These are phyloP conservation scores for Bimuria novae-zelandiae DNA, from an alignment of 2,329 filamentous ascomycete species.

Conservation along the genomic window DNA sequence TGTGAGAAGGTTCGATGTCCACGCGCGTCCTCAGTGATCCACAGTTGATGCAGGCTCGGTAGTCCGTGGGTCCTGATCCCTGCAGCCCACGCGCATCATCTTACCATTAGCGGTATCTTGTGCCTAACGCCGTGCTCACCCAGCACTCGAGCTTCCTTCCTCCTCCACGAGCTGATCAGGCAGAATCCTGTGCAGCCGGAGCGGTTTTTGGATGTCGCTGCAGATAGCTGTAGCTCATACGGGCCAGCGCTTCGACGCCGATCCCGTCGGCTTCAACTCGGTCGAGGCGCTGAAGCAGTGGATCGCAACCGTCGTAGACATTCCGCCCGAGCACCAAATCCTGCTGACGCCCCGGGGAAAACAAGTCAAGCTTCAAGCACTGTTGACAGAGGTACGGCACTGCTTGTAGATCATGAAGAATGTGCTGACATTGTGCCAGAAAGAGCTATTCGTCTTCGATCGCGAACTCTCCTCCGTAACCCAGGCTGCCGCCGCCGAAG, in stretches of 20 bases:
- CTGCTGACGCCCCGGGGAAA: constrained; percentile 83
- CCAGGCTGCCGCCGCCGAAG: constrained; percentile 57
- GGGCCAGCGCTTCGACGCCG: constrained; percentile 81
- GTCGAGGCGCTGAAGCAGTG: constrained; percentile 85
- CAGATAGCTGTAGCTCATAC: constrained; percentile 91
- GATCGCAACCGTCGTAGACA: constrained; percentile 74
- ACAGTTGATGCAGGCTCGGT: constrained; percentile 21
- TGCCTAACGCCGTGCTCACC: constrained; percentile 27
- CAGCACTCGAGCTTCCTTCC: constrained; percentile 16
- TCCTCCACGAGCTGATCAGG: constrained; percentile 22
- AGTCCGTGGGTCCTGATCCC: constrained; percentile 35
- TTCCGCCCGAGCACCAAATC: constrained; percentile 80
- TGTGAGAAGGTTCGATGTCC: not conserved
- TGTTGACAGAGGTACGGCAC: constrained; percentile 72
- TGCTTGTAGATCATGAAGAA: not conserved
- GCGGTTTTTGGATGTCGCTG: constrained; percentile 71
- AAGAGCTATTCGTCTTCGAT: constrained; percentile 91
- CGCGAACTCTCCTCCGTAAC: constrained; percentile 57
- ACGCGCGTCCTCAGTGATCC: constrained; percentile 15
- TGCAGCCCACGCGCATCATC: constrained; percentile 27
- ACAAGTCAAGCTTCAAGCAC: constrained; percentile 77
- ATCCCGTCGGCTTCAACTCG: constrained; percentile 74
- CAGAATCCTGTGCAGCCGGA: constrained; percentile 28
- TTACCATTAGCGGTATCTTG: constrained; percentile 16
- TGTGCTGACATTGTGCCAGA: constrained; percentile 55